Conservation (phyloP, 345 rosid genomes). For the Noccaea caerulescens region DNA sequence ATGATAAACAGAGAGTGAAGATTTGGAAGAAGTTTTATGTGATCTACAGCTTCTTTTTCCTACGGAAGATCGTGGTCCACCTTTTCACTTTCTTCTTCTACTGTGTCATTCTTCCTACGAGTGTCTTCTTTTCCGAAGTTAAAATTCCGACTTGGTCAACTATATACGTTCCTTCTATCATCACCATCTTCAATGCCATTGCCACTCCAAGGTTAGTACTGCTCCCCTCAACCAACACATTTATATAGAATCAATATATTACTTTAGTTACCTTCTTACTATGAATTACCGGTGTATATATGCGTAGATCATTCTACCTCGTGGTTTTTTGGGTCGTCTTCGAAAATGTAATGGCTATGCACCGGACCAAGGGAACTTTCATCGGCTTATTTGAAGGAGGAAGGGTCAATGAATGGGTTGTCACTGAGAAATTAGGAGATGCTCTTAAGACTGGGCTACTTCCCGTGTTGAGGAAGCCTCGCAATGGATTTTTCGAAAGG, state of each 20-base stretch:
- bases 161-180: slow-evolving; percentile 30
- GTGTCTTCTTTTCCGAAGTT: slow-evolving; percentile 33
- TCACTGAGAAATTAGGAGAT: slow-evolving; percentile 45
- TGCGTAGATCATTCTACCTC: slow-evolving; percentile 55
- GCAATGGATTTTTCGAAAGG: slow-evolving; percentile 59
- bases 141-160: slow-evolving; percentile 32
- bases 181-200: slow-evolving; percentile 15
- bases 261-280: background rate
- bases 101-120: slow-evolving; percentile 38
- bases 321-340: slow-evolving; percentile 55
- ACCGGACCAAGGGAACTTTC: slow-evolving; percentile 57
- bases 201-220: slow-evolving; percentile 36
- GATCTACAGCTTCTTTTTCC: slow-evolving; percentile 40
- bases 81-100: slow-evolving; percentile 36
- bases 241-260: background rate
- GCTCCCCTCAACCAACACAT: background rate
- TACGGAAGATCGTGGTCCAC: slow-evolving; percentile 39
- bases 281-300: slow-evolving; percentile 4
- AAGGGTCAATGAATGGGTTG: slow-evolving; percentile 41
- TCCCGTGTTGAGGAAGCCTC: slow-evolving; percentile 16
- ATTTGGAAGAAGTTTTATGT: slow-evolving; percentile 38
- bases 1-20: slow-evolving; percentile 30
- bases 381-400: slow-evolving; percentile 44
- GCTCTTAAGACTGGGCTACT: slow-evolving; percentile 46
- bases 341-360: slow-evolving; percentile 64